Evolutionary conservation across 139 green algal genomes (phyloP).

Genomic region (Haematococcus lacustris): DNA sequence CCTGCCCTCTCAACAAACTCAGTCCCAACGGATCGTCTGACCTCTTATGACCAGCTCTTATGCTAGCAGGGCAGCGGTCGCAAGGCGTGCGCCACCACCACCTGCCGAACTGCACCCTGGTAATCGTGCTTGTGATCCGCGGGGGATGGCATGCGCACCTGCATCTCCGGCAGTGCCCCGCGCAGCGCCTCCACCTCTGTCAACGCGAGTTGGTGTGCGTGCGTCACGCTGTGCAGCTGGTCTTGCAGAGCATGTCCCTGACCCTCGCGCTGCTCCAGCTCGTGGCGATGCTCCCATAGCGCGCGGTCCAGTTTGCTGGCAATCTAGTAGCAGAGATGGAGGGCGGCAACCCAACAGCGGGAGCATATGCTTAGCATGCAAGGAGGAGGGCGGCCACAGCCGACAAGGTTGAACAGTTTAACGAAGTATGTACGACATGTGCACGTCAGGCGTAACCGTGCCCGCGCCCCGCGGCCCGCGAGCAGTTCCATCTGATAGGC

Average conservation of each 20-base stretch:
- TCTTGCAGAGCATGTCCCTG: neutral
- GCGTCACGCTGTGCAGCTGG: neutral
- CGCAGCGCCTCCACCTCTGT: conserved; percentile 13
- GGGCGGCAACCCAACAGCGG: neutral
- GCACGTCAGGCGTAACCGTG: neutral
- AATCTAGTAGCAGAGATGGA: conserved; percentile 6
- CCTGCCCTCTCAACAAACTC: neutral
- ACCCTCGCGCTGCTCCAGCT: neutral
- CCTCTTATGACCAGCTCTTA: neutral
- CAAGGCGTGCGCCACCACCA: too few species aligned
- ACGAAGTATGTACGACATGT: neutral
- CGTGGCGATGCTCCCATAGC: conserved; percentile 16
- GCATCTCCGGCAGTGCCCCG: conserved; percentile 8
- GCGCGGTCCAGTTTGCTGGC: conserved; percentile 24
- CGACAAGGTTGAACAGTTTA: neutral
- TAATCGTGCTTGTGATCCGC: too few species aligned
- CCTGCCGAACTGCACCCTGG: neutral
- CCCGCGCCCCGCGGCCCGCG: neutral
- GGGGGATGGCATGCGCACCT: neutral
- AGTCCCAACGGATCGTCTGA: neutral
- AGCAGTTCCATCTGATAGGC: neutral
- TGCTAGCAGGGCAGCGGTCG: too few species aligned
- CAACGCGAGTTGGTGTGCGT: neutral
- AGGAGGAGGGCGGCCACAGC: too few species aligned
- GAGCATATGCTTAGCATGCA: too few species aligned